These are phyloP conservation scores for Macrotyloma uniflorum DNA, from an alignment of 306 rosid species.

Conservation along the genomic window DNA sequence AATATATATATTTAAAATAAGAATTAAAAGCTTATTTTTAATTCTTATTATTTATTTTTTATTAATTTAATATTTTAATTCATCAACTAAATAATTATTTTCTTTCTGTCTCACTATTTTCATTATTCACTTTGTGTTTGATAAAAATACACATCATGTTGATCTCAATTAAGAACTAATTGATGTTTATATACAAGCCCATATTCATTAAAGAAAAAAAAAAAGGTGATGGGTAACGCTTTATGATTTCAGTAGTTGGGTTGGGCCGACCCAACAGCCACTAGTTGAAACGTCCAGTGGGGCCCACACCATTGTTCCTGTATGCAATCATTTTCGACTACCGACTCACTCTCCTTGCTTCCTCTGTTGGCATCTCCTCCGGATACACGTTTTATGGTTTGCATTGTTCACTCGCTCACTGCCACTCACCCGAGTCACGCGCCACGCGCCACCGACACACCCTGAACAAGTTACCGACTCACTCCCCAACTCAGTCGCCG, in stretches of 20 bases:
- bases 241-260: slow-evolving; percentile 23
- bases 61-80: too few relatives aligned
- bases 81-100: too few relatives aligned
- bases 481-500: slow-evolving; percentile 15
- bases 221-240: neutral
- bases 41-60: too few relatives aligned
- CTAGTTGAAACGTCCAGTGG: neutral
- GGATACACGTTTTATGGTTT: neutral
- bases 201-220: too few relatives aligned
- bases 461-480: neutral
- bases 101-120: too few relatives aligned
- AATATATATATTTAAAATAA: too few relatives aligned
- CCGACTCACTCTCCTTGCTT: slow-evolving; percentile 35
- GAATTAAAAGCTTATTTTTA: too few relatives aligned
- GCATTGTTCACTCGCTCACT: slow-evolving; percentile 12
- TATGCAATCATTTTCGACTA: slow-evolving; percentile 40
- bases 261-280: slow-evolving; percentile 37
- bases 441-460: slow-evolving; percentile 22
- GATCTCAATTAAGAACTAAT: too few relatives aligned
- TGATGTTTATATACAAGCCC: too few relatives aligned
- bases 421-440: neutral
- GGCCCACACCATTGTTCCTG: slow-evolving; percentile 23
- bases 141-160: too few relatives aligned
- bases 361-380: neutral
- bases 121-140: too few relatives aligned